Evolutionary conservation across 2,329 filamentous ascomycete species (phyloP), one percentile per base, ranked within the genome.

Genomic region (Ophiostoma angusticollis): DNA sequence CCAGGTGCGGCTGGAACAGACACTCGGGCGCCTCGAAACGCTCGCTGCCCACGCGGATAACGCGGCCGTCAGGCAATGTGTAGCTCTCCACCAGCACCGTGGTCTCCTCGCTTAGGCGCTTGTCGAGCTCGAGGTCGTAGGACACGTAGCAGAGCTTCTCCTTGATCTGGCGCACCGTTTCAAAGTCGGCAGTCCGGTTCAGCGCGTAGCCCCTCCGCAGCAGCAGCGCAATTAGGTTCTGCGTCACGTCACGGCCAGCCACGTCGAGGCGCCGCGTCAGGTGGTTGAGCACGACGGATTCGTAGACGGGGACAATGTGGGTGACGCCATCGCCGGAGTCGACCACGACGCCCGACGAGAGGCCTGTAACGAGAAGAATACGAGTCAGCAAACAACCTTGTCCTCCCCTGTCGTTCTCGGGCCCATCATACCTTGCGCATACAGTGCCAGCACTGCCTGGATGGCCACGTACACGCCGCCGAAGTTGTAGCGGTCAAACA

Each of bases 141-240:
- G 87, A 95, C 41, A 98, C 89, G 60, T 98, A 98, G 72, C 91
- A 96, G 37, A 98, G 81, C 72, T 98, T 98, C 71, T 98, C 91
- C 68, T 98, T 98, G 68, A 98, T 96, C 61, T 96, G 89, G 46
- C 91, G 83, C 41, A 98, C 91, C 4, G 91, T 98, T 64, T 98
- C 91, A 61, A 98, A 98, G 60, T 98, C 91, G 57, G 91, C 91
- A 11, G 91, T 98, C 59, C 91, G 78, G 74, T 98, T 98, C 46
- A 98, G 77, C 25, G 91, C 86, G 61, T 98, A 98, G 31, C 91
- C 91, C 50, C 91, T 78, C 54, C 91, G 84, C 42, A 94, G 74
- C 16, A 98, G 79, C 35, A 98, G 79, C 36, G 86, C 85, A 60
- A 98, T 98, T 48, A 98, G 74, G 62, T 98, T 96, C 54, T 89